Percentiles rank a stretch among this genome's conserved stretches.
Conservation (phyloP, 768 basidiomycete genomes). For the Mycena metata region DNA sequence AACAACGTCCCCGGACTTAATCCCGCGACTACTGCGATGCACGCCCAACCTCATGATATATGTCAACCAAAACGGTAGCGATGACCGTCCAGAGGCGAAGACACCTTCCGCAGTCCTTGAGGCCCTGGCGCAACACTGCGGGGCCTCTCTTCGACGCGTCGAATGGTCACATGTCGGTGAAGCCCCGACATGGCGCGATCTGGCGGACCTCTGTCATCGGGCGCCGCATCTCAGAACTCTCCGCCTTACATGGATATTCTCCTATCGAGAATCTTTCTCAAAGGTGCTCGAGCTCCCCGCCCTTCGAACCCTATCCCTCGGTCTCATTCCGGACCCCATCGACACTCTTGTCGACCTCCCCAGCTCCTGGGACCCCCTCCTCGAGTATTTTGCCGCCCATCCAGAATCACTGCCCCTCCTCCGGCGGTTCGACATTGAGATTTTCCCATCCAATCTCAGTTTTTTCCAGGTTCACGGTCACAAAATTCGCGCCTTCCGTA, state of each 20-base stretch:
- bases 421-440: slow-evolving; percentile 59
- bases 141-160: slow-evolving; percentile 54
- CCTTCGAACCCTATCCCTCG: slow-evolving; percentile 59
- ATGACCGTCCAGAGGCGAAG: slow-evolving; percentile 36
- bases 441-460: slow-evolving; percentile 49
- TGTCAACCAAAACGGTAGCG: slow-evolving; percentile 52
- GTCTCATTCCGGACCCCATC: slow-evolving; percentile 48
- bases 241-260: slow-evolving; percentile 56
- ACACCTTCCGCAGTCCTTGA: slow-evolving; percentile 51
- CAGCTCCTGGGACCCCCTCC: slow-evolving; percentile 55
- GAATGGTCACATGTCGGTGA: slow-evolving; percentile 62
- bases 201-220: slow-evolving; percentile 52
- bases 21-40: slow-evolving; percentile 54
- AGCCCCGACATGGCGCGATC: slow-evolving; percentile 55
- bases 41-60: slow-evolving; percentile 62
- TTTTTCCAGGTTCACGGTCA: slow-evolving; percentile 58
- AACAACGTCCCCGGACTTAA: slow-evolving; percentile 35
- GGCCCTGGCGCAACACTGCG: slow-evolving; percentile 49
- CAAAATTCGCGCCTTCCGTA: slow-evolving; percentile 58
- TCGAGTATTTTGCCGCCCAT: slow-evolving; percentile 51
- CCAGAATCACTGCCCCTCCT: slow-evolving; percentile 55
- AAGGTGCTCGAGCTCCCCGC: slow-evolving; percentile 48
- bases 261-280: slow-evolving; percentile 42
- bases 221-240: slow-evolving; percentile 55
- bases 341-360: slow-evolving; percentile 34